These are phyloP conservation scores for Phytomonas sp. DNA, from an alignment of 208 protist genomes.

Conservation along the genomic window DNA sequence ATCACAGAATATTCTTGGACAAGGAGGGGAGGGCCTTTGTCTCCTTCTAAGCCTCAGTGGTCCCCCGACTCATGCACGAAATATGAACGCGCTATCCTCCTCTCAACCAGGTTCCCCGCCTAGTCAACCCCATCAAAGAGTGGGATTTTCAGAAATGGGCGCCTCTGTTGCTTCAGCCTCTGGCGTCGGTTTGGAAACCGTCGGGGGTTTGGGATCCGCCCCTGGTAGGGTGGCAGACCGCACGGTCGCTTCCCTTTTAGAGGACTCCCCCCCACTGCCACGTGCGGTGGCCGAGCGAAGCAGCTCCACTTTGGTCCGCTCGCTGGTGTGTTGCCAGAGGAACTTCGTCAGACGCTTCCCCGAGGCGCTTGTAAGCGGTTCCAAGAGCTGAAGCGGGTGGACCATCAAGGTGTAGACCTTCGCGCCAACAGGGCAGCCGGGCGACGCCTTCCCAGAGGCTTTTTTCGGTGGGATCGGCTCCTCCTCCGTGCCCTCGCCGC, in stretches of 20 bases:
- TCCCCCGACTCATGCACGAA: too few relatives aligned
- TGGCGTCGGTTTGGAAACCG: neutral
- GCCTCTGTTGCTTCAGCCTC: neutral
- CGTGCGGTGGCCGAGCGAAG: slow-evolving; percentile 21
- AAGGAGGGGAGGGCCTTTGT: too few relatives aligned
- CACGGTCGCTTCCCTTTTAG: neutral
- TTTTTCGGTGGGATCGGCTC: slow-evolving; percentile 9
- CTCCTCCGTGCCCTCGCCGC: neutral
- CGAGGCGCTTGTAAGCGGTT: slow-evolving; percentile 24
- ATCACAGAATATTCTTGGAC: too few relatives aligned
- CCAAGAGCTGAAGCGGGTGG: slow-evolving; percentile 56
- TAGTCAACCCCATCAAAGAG: neutral
- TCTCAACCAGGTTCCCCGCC: neutral
- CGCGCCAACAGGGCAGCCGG: neutral
- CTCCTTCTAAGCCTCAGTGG: too few relatives aligned
- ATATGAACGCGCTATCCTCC: too few relatives aligned
- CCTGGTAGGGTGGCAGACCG: neutral
- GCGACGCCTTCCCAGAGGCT: slow-evolving; percentile 11
- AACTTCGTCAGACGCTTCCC: slow-evolving; percentile 67
- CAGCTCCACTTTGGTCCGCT: slow-evolving; percentile 55
- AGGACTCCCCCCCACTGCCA: neutral
- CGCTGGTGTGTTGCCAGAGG: slow-evolving; percentile 66
- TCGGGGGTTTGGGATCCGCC: neutral
- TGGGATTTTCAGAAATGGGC: neutral
- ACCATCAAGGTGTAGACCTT: slow-evolving; percentile 13